Evolutionary conservation across 257 asterid species (phyloP).

Genomic region (Ophiorrhiza pumila): DNA sequence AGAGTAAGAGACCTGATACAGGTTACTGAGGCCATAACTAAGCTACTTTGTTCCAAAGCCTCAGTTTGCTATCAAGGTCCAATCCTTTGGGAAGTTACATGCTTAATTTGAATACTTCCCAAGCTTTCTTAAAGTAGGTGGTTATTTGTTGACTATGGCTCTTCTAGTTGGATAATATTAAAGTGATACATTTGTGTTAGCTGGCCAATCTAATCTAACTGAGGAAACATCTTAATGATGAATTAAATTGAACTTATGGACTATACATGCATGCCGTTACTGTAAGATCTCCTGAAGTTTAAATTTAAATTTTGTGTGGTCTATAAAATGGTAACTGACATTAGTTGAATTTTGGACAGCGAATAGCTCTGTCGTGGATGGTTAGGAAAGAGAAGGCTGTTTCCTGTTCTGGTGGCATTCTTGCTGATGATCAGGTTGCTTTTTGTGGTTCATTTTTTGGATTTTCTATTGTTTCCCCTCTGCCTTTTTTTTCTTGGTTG

Average conservation of each 20-base stretch:
- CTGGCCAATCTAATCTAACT: not conserved
- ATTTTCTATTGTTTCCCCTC: conserved; percentile 5
- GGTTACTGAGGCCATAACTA: not conserved
- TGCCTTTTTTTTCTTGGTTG: conserved; percentile 9
- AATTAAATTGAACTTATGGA: not conserved
- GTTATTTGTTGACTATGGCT: not conserved
- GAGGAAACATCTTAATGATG: not conserved
- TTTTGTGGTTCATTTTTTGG: conserved; percentile 11
- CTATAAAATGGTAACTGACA: conserved; percentile 17
- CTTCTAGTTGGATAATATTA: not conserved
- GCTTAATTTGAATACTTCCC: not conserved
- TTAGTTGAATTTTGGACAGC: conserved; percentile 41
- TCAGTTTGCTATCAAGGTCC: not conserved
- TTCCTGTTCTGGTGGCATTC: conserved; percentile 97
- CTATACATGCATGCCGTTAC: not conserved
- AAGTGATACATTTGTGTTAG: not conserved
- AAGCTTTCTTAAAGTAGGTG: not conserved
- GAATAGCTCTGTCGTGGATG: conserved; percentile 98
- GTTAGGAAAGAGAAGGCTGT: conserved; percentile 79
- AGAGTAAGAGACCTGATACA: not conserved
- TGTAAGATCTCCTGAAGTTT: not conserved
- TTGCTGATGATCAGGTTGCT: conserved; percentile 98
- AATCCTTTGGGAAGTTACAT: not conserved
- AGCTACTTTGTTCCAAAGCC: not conserved
- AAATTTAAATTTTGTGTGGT: conserved; percentile 5